Evolutionary conservation across 352 stramenopile genomes (phyloP), one percentile per base, ranked within the genome.

Genomic region (Pythium coloratum): DNA sequence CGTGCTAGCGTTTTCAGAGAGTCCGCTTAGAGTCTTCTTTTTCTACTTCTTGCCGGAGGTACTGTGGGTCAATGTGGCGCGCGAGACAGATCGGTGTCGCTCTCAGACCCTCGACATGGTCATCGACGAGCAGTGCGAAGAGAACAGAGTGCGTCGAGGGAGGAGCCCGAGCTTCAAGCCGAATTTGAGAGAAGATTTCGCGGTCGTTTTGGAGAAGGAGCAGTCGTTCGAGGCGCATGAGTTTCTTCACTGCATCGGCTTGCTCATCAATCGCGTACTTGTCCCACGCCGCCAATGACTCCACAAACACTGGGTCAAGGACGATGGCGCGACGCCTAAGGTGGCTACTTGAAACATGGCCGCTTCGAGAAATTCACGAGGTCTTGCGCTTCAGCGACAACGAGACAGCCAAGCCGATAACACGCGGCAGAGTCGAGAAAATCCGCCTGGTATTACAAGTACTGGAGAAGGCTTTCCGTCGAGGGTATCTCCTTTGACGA

Each of bases 31-130:
- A 0, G 28, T 30, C 3, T 4, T 30, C 30, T 75, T 72, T 72
- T 24, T 74, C 51, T 72, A 62, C 18, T 70, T 76, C 26, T 40
- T 72, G 6, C 60, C 69, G 2, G 72, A 72, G 47, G 2, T 30
- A 2, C 28, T 72, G 6, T 72, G 67, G 64, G 57, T 47, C 10
- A 6, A n/a, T 2, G 67, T 77, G 7, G 67, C 60, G 1, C 28
- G 70, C 0, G 55, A 71, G 56, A 62, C 67, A 3, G 72, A 71
- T 24, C 10, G 18, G 13, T 51, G 24, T 16, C 44, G 6, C 14
- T 16, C 18, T 20, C 44, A n/a, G 44, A 2, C 6, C 18, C 10
- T 51, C 44, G 18, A 7, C 18, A 26, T 24, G 47, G 30, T 55
- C 8, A 14, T 34, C 18, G 47, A 55, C 47, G 47, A 34, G 20